Conservation (phyloP, 1,284 basidiomycete genomes). For the Marasmius sp. region DNA sequence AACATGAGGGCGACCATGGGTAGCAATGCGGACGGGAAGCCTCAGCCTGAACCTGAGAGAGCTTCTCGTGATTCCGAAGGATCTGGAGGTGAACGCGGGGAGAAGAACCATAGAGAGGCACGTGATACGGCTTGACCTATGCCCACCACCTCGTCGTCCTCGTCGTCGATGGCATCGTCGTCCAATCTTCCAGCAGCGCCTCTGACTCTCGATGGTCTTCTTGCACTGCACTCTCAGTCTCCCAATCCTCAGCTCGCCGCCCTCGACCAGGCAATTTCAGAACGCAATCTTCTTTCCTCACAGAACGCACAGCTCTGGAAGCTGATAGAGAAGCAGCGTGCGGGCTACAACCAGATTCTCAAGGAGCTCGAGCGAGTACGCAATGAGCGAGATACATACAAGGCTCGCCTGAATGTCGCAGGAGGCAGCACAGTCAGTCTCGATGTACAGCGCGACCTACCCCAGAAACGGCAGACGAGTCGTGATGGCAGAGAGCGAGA, state of each 20-base stretch:
- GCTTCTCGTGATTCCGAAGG: not conserved
- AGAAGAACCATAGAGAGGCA: not conserved
- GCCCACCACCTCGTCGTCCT: constrained; percentile 3
- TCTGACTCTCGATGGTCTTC: constrained; percentile 54
- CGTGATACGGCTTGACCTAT: not conserved
- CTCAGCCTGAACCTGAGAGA: not conserved
- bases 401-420: constrained; percentile 44
- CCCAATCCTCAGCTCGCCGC: constrained; percentile 63
- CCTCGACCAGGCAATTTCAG: constrained; percentile 70
- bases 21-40: not conserved
- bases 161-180: constrained; percentile 3
- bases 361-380: constrained; percentile 82
- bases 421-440: constrained; percentile 4
- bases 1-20: not conserved
- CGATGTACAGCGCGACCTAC: constrained; percentile 16
- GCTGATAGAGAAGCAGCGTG: constrained; percentile 84
- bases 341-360: constrained; percentile 68
- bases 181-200: constrained; percentile 5
- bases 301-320: constrained; percentile 93
- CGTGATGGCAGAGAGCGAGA: constrained; percentile 20
- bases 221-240: constrained; percentile 50
- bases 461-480: constrained; percentile 23
- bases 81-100: not conserved
- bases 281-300: constrained; percentile 74
- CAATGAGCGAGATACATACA: constrained; percentile 73